Evolutionary conservation across 2,329 filamentous ascomycete species (phyloP).

Genomic region (Aspergillus hortae): DNA sequence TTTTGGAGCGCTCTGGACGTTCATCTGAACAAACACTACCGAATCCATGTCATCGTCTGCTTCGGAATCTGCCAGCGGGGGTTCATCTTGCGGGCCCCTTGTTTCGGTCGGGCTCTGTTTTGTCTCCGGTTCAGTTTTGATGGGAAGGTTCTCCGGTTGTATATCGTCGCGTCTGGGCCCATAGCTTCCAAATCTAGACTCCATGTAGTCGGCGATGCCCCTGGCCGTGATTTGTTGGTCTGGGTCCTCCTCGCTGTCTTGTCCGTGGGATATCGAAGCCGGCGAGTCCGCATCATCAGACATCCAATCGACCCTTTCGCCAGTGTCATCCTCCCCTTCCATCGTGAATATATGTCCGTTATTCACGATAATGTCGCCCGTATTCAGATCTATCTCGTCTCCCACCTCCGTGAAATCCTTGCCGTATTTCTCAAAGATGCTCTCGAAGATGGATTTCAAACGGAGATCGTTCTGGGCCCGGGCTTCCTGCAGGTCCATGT

Average conservation of each 20-base stretch:
- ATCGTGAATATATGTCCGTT: conserved; percentile 71
- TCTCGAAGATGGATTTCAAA: conserved; percentile 79
- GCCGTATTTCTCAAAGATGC: conserved; percentile 85
- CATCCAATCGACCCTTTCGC: conserved; percentile 9
- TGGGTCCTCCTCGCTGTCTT: neutral
- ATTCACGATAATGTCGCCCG: conserved; percentile 79
- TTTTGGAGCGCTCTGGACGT: conserved; percentile 8
- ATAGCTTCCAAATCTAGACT: conserved; percentile 6
- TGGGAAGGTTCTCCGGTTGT: conserved; percentile 6
- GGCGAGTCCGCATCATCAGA: conserved; percentile 6
- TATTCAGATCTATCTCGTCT: conserved; percentile 84
- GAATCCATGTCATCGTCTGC: conserved; percentile 23
- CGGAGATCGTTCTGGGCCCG: conserved; percentile 65
- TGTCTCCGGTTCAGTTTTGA: conserved; percentile 6
- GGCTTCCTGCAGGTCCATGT: conserved; percentile 57
- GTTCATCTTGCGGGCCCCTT: conserved; percentile 6
- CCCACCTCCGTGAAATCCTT: conserved; percentile 77
- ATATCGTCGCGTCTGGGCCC: conserved; percentile 3
- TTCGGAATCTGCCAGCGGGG: conserved; percentile 7
- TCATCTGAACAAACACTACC: conserved; percentile 16
- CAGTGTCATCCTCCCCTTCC: conserved; percentile 26
- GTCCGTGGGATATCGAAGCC: neutral
- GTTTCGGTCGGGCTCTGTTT: conserved; percentile 1
- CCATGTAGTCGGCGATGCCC: conserved; percentile 1
- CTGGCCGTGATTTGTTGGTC: conserved; percentile 1